Conservation (phyloP, 441 rosid species). For the Mallotus japonicus region DNA sequence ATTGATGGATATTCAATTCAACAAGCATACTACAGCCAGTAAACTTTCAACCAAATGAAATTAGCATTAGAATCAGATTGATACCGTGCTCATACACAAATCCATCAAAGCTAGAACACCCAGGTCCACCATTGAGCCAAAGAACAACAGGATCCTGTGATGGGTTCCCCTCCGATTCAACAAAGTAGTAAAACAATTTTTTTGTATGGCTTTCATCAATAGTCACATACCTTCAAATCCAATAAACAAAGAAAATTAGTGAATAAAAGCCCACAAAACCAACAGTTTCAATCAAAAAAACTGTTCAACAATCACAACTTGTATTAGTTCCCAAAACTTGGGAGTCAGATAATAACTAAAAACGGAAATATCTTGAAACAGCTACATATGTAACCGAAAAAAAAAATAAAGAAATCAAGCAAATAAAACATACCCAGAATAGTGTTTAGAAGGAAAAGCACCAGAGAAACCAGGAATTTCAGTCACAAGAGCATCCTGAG, state of each 20-base stretch:
- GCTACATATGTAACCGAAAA: background rate
- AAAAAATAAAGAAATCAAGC: background rate
- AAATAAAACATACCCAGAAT: slow-evolving; percentile 59
- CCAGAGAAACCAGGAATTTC: slow-evolving; percentile 69
- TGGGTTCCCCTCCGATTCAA: slow-evolving; percentile 44
- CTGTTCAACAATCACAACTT: background rate
- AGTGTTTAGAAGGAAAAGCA: slow-evolving; percentile 72
- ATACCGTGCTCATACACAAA: slow-evolving; percentile 47
- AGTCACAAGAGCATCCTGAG: slow-evolving; percentile 50
- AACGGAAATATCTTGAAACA: background rate
- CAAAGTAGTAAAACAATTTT: slow-evolving; percentile 46
- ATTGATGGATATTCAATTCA: background rate
- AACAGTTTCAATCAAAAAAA: background rate
- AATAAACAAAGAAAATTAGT: slow-evolving; percentile 1
- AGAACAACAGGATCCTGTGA: slow-evolving; percentile 41
- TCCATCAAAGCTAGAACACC: slow-evolving; percentile 48
- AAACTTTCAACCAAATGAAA: background rate
- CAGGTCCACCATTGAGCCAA: slow-evolving; percentile 56
- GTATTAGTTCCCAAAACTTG: slow-evolving; percentile 6
- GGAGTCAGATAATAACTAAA: background rate
- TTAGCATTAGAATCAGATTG: no score
- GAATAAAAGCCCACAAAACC: slow-evolving; percentile 7
- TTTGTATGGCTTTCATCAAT: slow-evolving; percentile 47
- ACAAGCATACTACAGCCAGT: background rate
- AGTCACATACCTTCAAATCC: slow-evolving; percentile 57